These are phyloP conservation scores for Ophiostoma piceae DNA, from an alignment of 2,329 filamentous ascomycete species.

Conservation along the genomic window DNA sequence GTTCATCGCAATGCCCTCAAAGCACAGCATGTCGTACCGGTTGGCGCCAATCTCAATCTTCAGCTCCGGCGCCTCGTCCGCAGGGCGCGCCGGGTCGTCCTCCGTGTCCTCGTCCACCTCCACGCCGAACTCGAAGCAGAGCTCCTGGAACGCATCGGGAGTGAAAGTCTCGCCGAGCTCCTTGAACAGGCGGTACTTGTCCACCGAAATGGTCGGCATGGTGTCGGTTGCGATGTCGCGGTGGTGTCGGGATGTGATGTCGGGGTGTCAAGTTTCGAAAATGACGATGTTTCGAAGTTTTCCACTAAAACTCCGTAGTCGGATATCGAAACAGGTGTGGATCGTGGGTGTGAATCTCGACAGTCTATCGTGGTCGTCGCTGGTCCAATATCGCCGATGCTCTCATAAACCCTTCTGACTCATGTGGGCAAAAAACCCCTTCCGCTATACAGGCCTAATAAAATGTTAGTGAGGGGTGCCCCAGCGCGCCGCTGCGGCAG, in stretches of 20 bases:
- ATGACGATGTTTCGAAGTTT: not conserved
- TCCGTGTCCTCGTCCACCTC: conserved; percentile 96
- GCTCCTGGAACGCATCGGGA: conserved; percentile 88
- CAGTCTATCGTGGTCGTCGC: not conserved
- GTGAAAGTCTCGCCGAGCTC: conserved; percentile 86
- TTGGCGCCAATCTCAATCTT: conserved; percentile 99
- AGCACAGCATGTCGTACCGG: conserved; percentile 83
- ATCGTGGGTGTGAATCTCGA: not conserved
- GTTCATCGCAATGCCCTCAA: conserved; percentile 93
- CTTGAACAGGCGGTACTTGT: conserved; percentile 94
- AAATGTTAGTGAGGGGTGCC: conserved; percentile 20
- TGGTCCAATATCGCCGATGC: conserved; percentile 10
- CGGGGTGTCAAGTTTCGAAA: not conserved
- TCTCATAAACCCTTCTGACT: conserved; percentile 15
- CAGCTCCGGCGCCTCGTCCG: conserved; percentile 82
- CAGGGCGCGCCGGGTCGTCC: conserved; percentile 62
- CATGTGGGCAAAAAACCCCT: conserved; percentile 18
- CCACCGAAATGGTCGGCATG: conserved; percentile 86
- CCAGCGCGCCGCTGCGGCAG: conserved; percentile 16
- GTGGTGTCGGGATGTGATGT: not conserved
- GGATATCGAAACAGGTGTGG: not conserved
- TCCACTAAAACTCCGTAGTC: not conserved
- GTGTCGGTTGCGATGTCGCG: not conserved
- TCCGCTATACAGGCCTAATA: not conserved
- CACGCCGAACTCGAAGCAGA: conserved; percentile 98